Conservation (phyloP, 345 rosid species). For the Salix dunnii region DNA sequence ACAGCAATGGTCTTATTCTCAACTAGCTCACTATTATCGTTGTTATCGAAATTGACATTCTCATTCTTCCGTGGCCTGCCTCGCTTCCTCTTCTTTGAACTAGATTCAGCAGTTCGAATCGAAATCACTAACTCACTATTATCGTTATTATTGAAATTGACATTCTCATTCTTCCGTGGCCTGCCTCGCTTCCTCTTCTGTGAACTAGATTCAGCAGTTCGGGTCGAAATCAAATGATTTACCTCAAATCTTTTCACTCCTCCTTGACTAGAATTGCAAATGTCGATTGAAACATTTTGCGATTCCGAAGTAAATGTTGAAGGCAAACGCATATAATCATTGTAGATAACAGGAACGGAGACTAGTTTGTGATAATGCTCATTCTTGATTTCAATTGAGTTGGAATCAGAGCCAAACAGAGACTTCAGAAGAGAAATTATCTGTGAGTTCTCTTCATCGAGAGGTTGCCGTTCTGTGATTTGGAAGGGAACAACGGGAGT, state of each 20-base stretch:
- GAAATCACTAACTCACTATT: conserved; percentile 9
- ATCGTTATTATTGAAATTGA: background rate
- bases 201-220: background rate
- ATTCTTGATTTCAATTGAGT: background rate
- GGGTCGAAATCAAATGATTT: background rate
- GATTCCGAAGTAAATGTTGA: conserved; percentile 3
- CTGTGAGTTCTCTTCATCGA: conserved; percentile 46
- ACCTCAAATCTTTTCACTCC: background rate
- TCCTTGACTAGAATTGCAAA: conserved; percentile 13
- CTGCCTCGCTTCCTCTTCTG: conserved; percentile 15
- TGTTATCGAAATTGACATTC: background rate
- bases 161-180: conserved; percentile 16
- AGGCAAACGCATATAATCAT: conserved; percentile 6
- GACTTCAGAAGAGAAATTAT: conserved; percentile 51
- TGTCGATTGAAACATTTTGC: conserved; percentile 20
- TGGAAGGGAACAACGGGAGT: conserved; percentile 18
- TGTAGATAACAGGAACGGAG: conserved; percentile 34
- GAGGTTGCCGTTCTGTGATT: conserved; percentile 21
- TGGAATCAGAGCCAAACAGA: conserved; percentile 37
- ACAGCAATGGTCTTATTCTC: background rate
- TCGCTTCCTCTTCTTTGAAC: conserved; percentile 6
- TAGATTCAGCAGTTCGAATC: background rate
- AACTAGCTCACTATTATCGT: background rate
- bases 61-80: conserved; percentile 21
- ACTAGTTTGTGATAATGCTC: conserved; percentile 31